Percentiles rank a stretch among this genome's conserved stretches.
phyloP scores from a whole-genome alignment of 164 flowering plant genomes.

The Vitis riparia region DNA sequence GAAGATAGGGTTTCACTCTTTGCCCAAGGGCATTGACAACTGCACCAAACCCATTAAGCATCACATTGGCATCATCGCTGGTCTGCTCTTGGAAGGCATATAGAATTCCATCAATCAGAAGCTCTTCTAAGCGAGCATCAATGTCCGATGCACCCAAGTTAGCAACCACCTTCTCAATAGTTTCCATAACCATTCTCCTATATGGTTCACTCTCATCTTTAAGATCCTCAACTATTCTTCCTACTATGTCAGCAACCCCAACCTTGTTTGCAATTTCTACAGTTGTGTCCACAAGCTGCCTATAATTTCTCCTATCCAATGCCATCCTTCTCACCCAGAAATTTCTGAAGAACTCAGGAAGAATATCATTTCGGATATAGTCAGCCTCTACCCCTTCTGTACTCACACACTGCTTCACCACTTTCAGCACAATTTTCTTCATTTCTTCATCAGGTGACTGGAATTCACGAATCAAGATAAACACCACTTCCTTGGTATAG shows the following conservation, averaged over 20 bases:
- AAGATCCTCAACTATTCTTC: conserved; percentile 93
- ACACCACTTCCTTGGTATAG: conserved; percentile 96
- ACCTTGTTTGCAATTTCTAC: conserved; percentile 97
- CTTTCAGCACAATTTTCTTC: conserved; percentile 97
- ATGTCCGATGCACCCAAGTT: conserved; percentile 97
- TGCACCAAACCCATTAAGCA: conserved; percentile 99
- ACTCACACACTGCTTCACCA: conserved; percentile 97
- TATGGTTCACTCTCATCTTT: conserved; percentile 99
- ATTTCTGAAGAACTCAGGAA: conserved; percentile 85
- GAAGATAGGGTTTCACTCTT: conserved; percentile 95
- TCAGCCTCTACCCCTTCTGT: conserved; percentile 97
- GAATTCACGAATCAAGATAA: conserved; percentile 89
- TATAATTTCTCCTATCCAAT: conserved; percentile 87
- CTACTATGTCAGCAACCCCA: conserved; percentile 96
- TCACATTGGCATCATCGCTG: conserved; percentile 98
- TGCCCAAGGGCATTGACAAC: conserved; percentile 96
- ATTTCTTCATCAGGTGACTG: conserved; percentile 99
- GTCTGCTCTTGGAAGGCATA: conserved; percentile 99
- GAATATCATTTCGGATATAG: conserved; percentile 83
- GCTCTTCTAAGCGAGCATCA: conserved; percentile 90
- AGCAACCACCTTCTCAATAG: conserved; percentile 92
- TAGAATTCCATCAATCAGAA: conserved; percentile 90
- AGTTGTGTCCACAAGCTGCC: conserved; percentile 94
- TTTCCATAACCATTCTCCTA: conserved; percentile 99
- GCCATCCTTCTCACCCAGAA: conserved; percentile 99